A percentile compares a stretch with the other conserved stretches of the same genome.
Conservation (phyloP, 768 basidiomycete species). For the Lactifluus piperatus region DNA sequence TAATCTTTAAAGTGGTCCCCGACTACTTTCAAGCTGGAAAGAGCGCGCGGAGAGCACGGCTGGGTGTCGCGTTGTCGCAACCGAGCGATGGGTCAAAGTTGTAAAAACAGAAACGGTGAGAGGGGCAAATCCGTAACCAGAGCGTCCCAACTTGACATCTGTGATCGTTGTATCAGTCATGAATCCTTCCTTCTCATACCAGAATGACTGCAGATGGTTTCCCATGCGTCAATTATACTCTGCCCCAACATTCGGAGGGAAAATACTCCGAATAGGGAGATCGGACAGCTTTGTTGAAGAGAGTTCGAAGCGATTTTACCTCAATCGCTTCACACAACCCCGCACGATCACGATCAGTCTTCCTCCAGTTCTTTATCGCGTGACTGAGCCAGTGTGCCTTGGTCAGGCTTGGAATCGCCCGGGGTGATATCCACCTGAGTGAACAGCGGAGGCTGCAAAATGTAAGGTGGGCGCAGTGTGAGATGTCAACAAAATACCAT, state of each 20-base stretch:
- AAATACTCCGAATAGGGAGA: background rate
- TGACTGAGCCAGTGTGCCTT: too few relatives aligned
- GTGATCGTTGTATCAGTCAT: conserved; percentile 9
- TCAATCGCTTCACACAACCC: too few relatives aligned
- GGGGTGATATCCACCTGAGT: too few relatives aligned
- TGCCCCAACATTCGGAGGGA: background rate
- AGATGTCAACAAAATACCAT: too few relatives aligned
- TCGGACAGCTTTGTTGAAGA: too few relatives aligned
- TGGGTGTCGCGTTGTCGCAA: conserved; percentile 27
- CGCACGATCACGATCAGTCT: too few relatives aligned
- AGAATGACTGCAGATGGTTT: conserved; percentile 5
- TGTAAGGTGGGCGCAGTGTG: too few relatives aligned
- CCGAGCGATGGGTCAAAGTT: conserved; percentile 23
- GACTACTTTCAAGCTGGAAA: conserved; percentile 23
- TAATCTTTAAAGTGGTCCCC: conserved; percentile 27
- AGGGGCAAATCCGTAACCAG: conserved; percentile 10
- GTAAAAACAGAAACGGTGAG: conserved; percentile 26
- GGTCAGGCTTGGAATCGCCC: too few relatives aligned
- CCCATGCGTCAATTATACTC: background rate
- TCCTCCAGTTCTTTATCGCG: too few relatives aligned
- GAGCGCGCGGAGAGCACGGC: conserved; percentile 28
- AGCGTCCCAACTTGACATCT: background rate
- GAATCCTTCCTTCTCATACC: conserved; percentile 9
- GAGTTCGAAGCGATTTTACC: too few relatives aligned
- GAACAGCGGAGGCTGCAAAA: too few relatives aligned